phyloP scores from a whole-genome alignment of 2,329 filamentous ascomycete species.

The Trematosphaeria pertusa region DNA sequence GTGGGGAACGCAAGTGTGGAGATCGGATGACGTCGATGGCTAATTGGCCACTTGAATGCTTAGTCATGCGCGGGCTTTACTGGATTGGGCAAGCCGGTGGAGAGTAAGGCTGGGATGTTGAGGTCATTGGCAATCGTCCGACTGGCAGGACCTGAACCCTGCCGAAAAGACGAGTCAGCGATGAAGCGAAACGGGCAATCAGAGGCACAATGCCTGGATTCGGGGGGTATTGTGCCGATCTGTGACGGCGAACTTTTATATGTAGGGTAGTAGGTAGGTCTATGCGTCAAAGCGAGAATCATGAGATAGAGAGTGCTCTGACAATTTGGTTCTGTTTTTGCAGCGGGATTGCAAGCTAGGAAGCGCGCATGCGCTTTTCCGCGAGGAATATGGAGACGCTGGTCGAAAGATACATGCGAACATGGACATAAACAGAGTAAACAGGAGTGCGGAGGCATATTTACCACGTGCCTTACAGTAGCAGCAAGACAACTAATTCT shows the following conservation, averaged over 20 bases:
- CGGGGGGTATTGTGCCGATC: not conserved
- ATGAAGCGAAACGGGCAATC: not conserved
- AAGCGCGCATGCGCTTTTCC: too few species aligned
- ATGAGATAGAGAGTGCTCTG: not conserved
- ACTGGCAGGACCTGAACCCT: not conserved
- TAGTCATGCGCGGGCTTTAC: not conserved
- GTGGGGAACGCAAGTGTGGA: not conserved
- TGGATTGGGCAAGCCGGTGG: slow-evolving; percentile 3
- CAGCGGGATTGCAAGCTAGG: too few species aligned
- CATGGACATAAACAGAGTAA: too few species aligned
- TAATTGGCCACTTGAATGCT: slow-evolving; percentile 8
- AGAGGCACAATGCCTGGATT: not conserved
- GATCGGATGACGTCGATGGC: slow-evolving; percentile 12
- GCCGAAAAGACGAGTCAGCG: not conserved
- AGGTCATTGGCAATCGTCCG: not conserved
- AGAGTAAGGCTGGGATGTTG: slow-evolving; percentile 1
- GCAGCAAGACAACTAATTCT: not conserved
- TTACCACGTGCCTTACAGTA: too few species aligned
- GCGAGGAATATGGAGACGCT: too few species aligned
- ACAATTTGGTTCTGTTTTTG: too few species aligned
- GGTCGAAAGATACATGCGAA: too few species aligned
- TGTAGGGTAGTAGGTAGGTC: not conserved
- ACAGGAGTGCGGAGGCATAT: too few species aligned
- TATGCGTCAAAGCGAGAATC: not conserved
- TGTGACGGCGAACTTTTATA: not conserved